Evolutionary conservation across 805 yeast species (phyloP).

Genomic region (Spathaspora girioi): DNA sequence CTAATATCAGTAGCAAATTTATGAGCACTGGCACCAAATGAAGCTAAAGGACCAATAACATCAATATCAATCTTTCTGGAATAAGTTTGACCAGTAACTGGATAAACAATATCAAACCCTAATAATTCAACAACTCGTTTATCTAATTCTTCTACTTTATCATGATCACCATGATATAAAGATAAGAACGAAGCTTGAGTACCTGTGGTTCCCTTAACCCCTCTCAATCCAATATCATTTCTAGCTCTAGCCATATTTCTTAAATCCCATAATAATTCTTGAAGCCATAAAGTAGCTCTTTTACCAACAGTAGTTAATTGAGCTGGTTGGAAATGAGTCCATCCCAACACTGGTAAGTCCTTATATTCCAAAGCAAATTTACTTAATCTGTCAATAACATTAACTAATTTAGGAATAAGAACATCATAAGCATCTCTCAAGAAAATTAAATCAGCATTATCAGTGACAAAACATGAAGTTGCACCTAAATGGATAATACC

Average conservation of each 20-base stretch:
- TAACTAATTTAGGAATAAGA: slow-evolving; percentile 90
- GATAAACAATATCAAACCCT: slow-evolving; percentile 94
- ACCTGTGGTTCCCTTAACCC: slow-evolving; percentile 99
- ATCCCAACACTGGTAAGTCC: slow-evolving; percentile 94
- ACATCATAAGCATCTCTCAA: slow-evolving; percentile 93
- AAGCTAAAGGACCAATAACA: slow-evolving; percentile 85
- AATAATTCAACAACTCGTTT: slow-evolving; percentile 87
- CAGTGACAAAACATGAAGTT: slow-evolving; percentile 96
- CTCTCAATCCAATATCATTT: slow-evolving; percentile 93
- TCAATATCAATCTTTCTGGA: slow-evolving; percentile 97
- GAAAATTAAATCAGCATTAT: slow-evolving; percentile 95
- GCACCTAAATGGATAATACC: slow-evolving; percentile 98
- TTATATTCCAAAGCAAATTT: slow-evolving; percentile 88
- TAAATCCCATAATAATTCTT: slow-evolving; percentile 96
- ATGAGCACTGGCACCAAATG: slow-evolving; percentile 94
- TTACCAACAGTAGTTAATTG: slow-evolving; percentile 98
- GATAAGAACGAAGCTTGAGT: slow-evolving; percentile 96
- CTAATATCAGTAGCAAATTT: slow-evolving; percentile 97
- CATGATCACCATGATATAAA: slow-evolving; percentile 94
- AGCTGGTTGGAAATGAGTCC: slow-evolving; percentile 99
- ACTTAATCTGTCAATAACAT: slow-evolving; percentile 86
- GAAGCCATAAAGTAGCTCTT: slow-evolving; percentile 96
- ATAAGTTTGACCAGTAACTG: slow-evolving; percentile 98
- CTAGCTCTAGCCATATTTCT: slow-evolving; percentile 95
- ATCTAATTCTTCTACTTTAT: slow-evolving; percentile 90